Base-by-base conservation (phyloP, 1,284 basidiomycete species). In the Meripilus lineatus region DNA sequence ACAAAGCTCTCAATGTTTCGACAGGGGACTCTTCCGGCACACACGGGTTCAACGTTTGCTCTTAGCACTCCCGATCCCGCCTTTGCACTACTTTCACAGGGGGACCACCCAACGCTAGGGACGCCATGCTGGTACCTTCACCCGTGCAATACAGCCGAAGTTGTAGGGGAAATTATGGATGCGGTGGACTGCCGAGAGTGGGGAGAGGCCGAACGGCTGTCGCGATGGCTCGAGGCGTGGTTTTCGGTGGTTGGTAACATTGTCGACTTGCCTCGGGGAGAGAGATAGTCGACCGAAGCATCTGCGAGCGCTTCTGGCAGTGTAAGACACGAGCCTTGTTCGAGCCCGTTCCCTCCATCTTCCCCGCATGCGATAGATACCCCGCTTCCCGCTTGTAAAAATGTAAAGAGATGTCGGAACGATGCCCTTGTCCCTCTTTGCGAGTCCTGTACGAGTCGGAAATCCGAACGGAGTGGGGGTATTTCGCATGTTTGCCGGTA, bases 91-190 rank as follows among this genome's bases (percentile, higher is more conserved):
- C 64, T 93, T 11, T 88, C 88, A 4, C 86, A 89, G 53, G 87
- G 85, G 14, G 89, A 93, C 46, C 89, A 92, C 56, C 89, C 88
- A 0, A 78, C 72, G 2, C 67, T 84, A 15, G 81, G 79, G 14
- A 78, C 68, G 6, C 81, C 83, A 10, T 81, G 77, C 44, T 93
- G 88, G 88, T 89, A 83, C 58, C 65, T 93, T 32, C 89, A 93
- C 58, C 89, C 89, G 5, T 93, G 89, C 58, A 81, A 87, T 59
- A 87, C 84, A 3, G 70, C 71, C 5, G 62, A 63, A 22, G 76
- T 80, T 1, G 74, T 92, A 3, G 64, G 67, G 20, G 89, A 91
- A 63, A 63, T 93, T 25, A 59, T 86, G 63, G 52, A 56, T n/a
- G 81, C 78, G 49, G 56, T 67, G 25, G 58, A 58, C 23, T 47